phyloP scores from a whole-genome alignment of 1,284 basidiomycete species.

The Pseudozyma sp. region DNA sequence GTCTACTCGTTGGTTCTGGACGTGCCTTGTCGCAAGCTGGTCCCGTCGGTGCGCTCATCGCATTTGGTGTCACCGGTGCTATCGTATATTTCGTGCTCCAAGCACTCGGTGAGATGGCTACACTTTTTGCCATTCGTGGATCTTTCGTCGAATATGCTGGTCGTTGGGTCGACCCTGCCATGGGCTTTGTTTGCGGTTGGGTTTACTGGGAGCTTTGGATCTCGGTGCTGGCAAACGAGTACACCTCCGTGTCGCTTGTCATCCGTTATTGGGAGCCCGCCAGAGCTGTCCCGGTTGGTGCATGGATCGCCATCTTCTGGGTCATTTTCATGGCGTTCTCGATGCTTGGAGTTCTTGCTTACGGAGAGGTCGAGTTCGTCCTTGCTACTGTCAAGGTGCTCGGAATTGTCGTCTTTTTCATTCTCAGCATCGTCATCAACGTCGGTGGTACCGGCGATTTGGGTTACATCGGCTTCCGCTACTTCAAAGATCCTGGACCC shows the following conservation, averaged over 20 bases:
- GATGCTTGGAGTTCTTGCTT: conserved; percentile 44
- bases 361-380: conserved; percentile 64
- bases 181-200: conserved; percentile 75
- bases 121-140: conserved; percentile 74
- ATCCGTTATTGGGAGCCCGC: conserved; percentile 45
- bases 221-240: conserved; percentile 47
- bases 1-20: conserved; percentile 54
- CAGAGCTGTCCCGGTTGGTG: conserved; percentile 22
- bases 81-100: conserved; percentile 56
- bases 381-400: conserved; percentile 48
- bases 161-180: conserved; percentile 81
- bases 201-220: conserved; percentile 53
- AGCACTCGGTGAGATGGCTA: conserved; percentile 52
- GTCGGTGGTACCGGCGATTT: conserved; percentile 44
- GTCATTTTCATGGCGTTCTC: conserved; percentile 42
- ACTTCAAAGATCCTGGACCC: conserved; percentile 70
- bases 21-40: conserved; percentile 48
- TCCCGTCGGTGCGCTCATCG: conserved; percentile 50
- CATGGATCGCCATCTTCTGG: conserved; percentile 55
- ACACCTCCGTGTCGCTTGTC: conserved; percentile 48
- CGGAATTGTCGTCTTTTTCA: conserved; percentile 47
- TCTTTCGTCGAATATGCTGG: conserved; percentile 84
- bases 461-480: conserved; percentile 50
- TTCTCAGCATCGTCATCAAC: conserved; percentile 52
- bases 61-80: conserved; percentile 48